Conservation (phyloP, 2,329 filamentous ascomycete species). For the Geosmithia flava region DNA sequence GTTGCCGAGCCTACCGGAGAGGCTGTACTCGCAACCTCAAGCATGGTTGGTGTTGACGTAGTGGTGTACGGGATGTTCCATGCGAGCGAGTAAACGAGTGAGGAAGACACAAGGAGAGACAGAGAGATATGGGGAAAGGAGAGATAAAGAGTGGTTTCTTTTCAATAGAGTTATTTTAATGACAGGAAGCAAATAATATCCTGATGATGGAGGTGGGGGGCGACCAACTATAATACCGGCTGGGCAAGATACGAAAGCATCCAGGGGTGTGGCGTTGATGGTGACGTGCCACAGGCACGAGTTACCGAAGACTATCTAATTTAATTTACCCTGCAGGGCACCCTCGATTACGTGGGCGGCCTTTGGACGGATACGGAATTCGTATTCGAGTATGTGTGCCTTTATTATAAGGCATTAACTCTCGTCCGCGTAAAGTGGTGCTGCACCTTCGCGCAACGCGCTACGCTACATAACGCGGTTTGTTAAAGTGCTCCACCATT, state of each 20-base stretch:
- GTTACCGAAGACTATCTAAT: not conserved
- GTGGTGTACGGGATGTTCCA: not conserved
- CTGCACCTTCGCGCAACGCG: not conserved
- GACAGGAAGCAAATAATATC: not conserved
- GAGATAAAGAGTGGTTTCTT: too few relatives aligned
- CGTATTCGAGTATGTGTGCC: not conserved
- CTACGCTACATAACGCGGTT: not conserved
- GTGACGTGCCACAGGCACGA: not conserved
- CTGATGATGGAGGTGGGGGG: not conserved
- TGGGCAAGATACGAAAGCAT: not conserved
- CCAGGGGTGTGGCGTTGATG: not conserved
- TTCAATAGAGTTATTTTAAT: not conserved
- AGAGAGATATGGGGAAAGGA: not conserved
- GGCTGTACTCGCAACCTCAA: constrained; percentile 32
- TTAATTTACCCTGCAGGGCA: not conserved
- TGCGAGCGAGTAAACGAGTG: constrained; percentile 1
- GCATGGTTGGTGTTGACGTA: constrained; percentile 9
- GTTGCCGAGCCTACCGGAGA: constrained; percentile 67
- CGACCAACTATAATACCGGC: not conserved
- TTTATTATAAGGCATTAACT: not conserved
- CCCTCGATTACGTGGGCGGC: not conserved
- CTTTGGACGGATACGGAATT: not conserved
- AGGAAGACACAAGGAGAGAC: not conserved
- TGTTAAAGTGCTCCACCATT: not conserved
- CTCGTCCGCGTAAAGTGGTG: constrained; percentile 1